These are phyloP conservation scores for Pleurotus tuber-regium DNA, from an alignment of 768 basidiomycete species.

Conservation along the genomic window DNA sequence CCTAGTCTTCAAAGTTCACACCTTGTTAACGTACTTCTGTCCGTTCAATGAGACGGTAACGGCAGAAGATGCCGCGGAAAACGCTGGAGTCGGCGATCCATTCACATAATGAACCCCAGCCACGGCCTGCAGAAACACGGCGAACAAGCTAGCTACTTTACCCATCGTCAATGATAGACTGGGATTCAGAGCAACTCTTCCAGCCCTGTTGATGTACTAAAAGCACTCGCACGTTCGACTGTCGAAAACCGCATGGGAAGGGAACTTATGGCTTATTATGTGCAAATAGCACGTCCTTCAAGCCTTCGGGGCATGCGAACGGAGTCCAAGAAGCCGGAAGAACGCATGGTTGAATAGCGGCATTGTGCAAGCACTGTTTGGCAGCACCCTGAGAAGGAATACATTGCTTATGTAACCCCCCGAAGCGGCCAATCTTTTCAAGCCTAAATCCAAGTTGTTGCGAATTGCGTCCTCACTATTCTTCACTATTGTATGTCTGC, in stretches of 20 bases:
- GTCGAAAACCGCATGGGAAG: background rate
- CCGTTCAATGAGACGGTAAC: constrained; percentile 34
- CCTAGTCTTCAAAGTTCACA: constrained; percentile 4
- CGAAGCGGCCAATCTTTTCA: no score
- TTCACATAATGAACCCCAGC: background rate
- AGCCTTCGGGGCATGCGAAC: no score
- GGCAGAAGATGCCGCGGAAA: background rate
- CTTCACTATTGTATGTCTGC: no score
- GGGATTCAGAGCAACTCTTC: background rate
- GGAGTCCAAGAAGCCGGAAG: no score
- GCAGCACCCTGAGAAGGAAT: no score
- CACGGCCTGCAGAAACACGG: background rate
- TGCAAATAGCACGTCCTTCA: no score
- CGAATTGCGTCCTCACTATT: no score
- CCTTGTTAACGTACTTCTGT: constrained; percentile 44
- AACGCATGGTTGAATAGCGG: no score
- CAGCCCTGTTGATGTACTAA: background rate
- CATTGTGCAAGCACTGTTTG: no score
- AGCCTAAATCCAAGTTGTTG: no score
- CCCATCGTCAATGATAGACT: background rate
- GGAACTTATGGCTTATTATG: background rate
- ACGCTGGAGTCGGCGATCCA: constrained; percentile 2
- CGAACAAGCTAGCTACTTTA: background rate
- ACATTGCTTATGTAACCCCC: no score
- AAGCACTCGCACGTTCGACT: constrained; percentile 5